Percentiles rank a stretch among this genome's conserved stretches.
These are phyloP conservation scores for Penicillium coprophilum DNA, from an alignment of 495 filamentous ascomycete genomes.

Conservation along the genomic window DNA sequence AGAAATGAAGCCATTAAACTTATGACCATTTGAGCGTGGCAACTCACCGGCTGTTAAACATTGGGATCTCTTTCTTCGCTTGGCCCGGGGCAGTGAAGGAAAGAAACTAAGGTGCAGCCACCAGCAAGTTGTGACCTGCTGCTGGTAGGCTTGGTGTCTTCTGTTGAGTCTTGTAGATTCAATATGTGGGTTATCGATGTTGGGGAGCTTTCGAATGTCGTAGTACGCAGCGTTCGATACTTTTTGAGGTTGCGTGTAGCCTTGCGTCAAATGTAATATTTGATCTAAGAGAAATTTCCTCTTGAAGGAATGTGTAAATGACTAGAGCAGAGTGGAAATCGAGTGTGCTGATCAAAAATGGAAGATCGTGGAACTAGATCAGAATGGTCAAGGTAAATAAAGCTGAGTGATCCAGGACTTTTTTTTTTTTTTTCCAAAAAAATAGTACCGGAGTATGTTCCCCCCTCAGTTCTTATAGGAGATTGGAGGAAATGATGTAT, in stretches of 20 bases:
- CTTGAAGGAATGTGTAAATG: background rate
- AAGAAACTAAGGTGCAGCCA: background rate
- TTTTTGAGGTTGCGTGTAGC: background rate
- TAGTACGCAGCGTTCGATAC: background rate
- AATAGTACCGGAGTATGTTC: slow-evolving; percentile 4
- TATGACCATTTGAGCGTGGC: background rate
- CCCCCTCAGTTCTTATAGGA: slow-evolving; percentile 14
- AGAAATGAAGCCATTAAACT: background rate
- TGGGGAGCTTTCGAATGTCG: background rate
- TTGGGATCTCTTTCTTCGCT: slow-evolving; percentile 12
- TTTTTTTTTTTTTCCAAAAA: no score
- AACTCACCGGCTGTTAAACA: slow-evolving; percentile 30
- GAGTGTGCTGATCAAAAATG: background rate
- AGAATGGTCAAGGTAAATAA: background rate
- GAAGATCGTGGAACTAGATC: slow-evolving; percentile 8
- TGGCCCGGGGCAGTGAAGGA: background rate
- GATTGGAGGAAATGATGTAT: slow-evolving; percentile 15
- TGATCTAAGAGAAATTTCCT: background rate
- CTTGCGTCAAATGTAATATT: background rate
- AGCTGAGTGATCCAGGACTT: background rate
- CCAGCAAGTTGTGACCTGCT: background rate
- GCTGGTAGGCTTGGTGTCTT: background rate
- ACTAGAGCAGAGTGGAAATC: background rate
- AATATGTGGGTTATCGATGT: background rate
- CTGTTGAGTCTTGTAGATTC: background rate